These are phyloP conservation scores for Prunus padus DNA, from an alignment of 306 rosid genomes.

Conservation along the genomic window DNA sequence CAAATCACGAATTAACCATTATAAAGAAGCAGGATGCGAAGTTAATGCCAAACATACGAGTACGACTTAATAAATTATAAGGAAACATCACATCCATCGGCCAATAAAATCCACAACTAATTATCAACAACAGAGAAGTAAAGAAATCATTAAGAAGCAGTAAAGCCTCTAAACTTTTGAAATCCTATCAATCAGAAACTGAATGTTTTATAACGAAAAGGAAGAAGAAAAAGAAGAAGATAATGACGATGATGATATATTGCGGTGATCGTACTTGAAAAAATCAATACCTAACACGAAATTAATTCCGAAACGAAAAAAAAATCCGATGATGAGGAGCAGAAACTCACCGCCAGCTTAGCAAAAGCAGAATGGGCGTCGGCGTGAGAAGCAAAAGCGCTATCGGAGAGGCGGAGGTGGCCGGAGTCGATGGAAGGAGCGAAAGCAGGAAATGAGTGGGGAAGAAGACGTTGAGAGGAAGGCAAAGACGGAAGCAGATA, in stretches of 20 bases:
- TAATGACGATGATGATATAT: not conserved
- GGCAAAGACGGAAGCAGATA: slow-evolving; percentile 7
- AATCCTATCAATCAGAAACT: not conserved
- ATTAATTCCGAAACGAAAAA: not conserved
- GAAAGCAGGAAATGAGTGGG: slow-evolving; percentile 1
- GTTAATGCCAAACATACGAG: not conserved
- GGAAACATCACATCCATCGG: not conserved
- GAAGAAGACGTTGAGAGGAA: slow-evolving; percentile 2
- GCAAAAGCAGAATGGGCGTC: slow-evolving; percentile 17
- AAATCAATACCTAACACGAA: slow-evolving; percentile 3
- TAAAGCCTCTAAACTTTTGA: not conserved
- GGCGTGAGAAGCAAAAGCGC: not conserved
- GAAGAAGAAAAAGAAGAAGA: not conserved
- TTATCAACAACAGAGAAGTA: not conserved
- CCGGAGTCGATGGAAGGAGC: not conserved
- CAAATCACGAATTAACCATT: not conserved
- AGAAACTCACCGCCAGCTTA: slow-evolving; percentile 24
- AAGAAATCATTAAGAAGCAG: not conserved
- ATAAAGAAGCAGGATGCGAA: not conserved
- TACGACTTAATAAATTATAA: not conserved
- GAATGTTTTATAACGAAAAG: not conserved
- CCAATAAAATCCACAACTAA: slow-evolving; percentile 2
- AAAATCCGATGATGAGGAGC: not conserved
- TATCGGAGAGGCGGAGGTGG: not conserved
- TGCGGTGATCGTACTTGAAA: not conserved